Percentiles rank a stretch among this genome's conserved stretches.
phyloP scores from a whole-genome alignment of 2,329 filamentous ascomycete species.

The Fusarium mexicanum region DNA sequence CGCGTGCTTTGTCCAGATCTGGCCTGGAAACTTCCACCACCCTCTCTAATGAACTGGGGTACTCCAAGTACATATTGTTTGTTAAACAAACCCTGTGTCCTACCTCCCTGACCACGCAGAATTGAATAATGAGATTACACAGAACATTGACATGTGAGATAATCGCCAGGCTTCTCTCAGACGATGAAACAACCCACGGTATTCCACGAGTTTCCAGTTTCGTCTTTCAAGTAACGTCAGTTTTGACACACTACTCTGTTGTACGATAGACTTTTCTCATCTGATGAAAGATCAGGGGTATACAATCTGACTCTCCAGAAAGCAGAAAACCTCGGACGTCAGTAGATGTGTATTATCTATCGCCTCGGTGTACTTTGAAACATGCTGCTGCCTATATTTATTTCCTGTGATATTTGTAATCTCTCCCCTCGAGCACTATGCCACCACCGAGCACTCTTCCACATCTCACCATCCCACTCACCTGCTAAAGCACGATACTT shows the following conservation, averaged over 20 bases:
- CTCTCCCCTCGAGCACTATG: slow-evolving; percentile 42
- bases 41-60: not conserved
- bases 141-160: not conserved
- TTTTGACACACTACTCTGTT: not conserved
- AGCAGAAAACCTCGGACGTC: not conserved
- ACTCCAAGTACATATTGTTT: not conserved
- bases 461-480: slow-evolving; percentile 51
- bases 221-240: not conserved
- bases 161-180: not conserved
- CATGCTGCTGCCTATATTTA: not conserved
- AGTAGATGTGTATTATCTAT: not conserved
- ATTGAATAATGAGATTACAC: not conserved
- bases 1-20: not conserved
- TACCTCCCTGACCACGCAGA: not conserved
- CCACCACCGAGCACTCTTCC: slow-evolving; percentile 46
- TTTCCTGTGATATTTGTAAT: slow-evolving; percentile 20
- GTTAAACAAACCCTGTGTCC: not conserved
- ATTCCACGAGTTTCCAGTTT: not conserved
- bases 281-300: not conserved
- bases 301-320: not conserved
- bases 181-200: not conserved
- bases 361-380: not conserved
- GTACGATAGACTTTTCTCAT: not conserved
- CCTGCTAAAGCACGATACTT: slow-evolving; percentile 52
- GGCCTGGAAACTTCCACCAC: not conserved